These are phyloP conservation scores for Hypocreales sp. DNA, from an alignment of 2,329 filamentous ascomycete genomes.

Conservation along the genomic window DNA sequence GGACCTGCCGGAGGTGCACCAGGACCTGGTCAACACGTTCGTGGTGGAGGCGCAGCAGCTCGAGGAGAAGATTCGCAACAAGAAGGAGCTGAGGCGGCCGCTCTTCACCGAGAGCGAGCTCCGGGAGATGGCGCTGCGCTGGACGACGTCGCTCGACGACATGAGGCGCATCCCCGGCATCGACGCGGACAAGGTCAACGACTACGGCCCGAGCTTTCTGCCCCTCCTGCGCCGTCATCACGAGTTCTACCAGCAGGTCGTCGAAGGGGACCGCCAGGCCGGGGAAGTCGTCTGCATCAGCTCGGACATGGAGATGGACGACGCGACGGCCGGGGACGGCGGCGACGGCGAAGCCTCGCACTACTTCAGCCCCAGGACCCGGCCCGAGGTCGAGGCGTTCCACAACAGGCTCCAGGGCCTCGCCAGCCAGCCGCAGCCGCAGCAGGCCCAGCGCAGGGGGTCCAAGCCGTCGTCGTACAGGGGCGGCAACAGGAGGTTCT, in stretches of 20 bases:
- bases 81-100: conserved; percentile 36
- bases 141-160: conserved; percentile 43
- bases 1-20: conserved; percentile 42
- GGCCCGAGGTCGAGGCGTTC: conserved; percentile 18
- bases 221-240: conserved; percentile 36
- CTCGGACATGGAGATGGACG: conserved; percentile 22
- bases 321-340: conserved; percentile 19
- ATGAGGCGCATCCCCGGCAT: conserved; percentile 52
- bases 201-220: conserved; percentile 46
- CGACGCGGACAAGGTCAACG: conserved; percentile 42
- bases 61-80: conserved; percentile 46
- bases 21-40: conserved; percentile 49
- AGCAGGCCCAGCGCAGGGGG: conserved; percentile 7
- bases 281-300: conserved; percentile 37
- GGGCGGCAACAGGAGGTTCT: conserved; percentile 13
- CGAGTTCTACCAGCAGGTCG: conserved; percentile 32
- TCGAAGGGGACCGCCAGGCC: conserved; percentile 16
- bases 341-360: conserved; percentile 27
- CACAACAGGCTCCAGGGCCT: conserved; percentile 15
- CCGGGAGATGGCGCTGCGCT: conserved; percentile 56
- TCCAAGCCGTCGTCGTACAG: conserved; percentile 10
- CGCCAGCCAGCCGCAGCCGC: conserved; percentile 8
- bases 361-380: conserved; percentile 23
- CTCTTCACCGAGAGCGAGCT: conserved; percentile 57
- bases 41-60: conserved; percentile 42